A percentile compares a stretch with the other conserved stretches of the same genome.
These are phyloP conservation scores for Candida neerlandica DNA, from an alignment of 1,139 yeast species.

Conservation along the genomic window DNA sequence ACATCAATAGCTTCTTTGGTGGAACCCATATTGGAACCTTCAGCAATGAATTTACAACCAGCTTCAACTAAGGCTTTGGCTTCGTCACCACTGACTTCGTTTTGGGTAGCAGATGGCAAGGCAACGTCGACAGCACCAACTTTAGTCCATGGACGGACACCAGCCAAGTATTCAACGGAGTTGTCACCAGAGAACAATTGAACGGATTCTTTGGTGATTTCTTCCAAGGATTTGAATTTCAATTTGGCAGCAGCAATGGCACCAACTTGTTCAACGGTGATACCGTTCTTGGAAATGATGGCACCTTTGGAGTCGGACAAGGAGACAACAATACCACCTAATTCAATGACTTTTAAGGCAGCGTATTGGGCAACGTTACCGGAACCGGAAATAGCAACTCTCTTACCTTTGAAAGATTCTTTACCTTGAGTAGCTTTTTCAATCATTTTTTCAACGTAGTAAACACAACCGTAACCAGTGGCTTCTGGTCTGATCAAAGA, in stretches of 20 bases:
- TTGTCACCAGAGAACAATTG: constrained; percentile 58
- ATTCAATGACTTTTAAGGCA: constrained; percentile 94
- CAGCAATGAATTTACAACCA: constrained; percentile 93
- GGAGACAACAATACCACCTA: constrained; percentile 93
- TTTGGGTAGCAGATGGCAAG: constrained; percentile 97
- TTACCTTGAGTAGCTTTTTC: constrained; percentile 88
- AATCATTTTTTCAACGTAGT: constrained; percentile 97
- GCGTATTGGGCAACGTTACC: constrained; percentile 99
- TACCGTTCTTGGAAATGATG: constrained; percentile 74
- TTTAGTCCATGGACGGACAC: constrained; percentile 95
- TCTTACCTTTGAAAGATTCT: constrained; percentile 88
- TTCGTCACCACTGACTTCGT: constrained; percentile 96
- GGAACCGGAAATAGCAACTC: constrained; percentile 95
- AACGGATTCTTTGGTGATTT: constrained; percentile 59
- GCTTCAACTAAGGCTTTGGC: constrained; percentile 91
- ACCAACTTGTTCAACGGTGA: constrained; percentile 77
- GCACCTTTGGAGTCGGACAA: constrained; percentile 94
- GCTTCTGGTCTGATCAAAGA: constrained; percentile 99
- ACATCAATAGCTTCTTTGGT: constrained; percentile 95
- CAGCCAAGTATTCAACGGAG: constrained; percentile 75
- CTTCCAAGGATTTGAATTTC: constrained; percentile 74
- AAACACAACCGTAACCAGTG: constrained; percentile 96
- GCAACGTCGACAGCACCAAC: constrained; percentile 95
- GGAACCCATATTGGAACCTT: constrained; percentile 99
- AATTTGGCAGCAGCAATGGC: constrained; percentile 82